Evolutionary conservation across 352 stramenopile species (phyloP).

Genomic region (Globisporangium radiosum): DNA sequence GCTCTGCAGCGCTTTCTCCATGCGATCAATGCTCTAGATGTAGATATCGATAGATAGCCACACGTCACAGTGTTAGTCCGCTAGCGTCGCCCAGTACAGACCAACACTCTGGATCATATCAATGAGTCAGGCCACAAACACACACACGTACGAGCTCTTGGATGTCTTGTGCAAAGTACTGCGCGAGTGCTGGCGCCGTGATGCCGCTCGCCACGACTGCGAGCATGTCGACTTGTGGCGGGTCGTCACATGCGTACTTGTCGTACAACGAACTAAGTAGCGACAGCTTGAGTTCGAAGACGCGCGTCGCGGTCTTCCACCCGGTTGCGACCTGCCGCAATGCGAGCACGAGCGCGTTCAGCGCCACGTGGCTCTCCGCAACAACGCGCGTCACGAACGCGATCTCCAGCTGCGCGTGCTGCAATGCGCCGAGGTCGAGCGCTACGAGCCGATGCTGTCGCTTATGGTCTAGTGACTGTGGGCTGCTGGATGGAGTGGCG

Average conservation of each 20-base stretch:
- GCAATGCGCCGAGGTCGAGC: conserved; percentile 27
- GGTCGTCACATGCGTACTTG: conserved; percentile 60
- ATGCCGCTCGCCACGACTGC: conserved; percentile 49
- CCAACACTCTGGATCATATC: too few species aligned
- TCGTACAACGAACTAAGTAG: conserved; percentile 70
- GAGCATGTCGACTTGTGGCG: conserved; percentile 73
- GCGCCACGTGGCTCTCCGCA: conserved; percentile 17
- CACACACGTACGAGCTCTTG: conserved; percentile 57
- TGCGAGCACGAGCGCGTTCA: conserved; percentile 24
- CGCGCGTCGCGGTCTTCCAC: conserved; percentile 72
- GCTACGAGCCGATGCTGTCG: conserved; percentile 16
- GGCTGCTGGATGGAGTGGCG: background rate
- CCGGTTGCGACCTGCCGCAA: conserved; percentile 39
- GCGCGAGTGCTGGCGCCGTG: conserved; percentile 48
- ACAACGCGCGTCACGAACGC: conserved; percentile 22
- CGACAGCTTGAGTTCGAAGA: conserved; percentile 77
- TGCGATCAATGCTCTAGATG: conserved; percentile 44
- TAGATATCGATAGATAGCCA: background rate
- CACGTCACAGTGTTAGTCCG: background rate
- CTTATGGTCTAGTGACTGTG: too few species aligned
- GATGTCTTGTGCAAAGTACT: conserved; percentile 82
- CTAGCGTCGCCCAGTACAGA: background rate
- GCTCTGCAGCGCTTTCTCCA: conserved; percentile 42
- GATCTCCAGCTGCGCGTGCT: conserved; percentile 25
- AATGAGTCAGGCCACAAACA: too few species aligned